Evolutionary conservation across 495 filamentous ascomycete species (phyloP), one percentile per base, ranked within the genome.

Genomic region (Neurospora sublineolata): DNA sequence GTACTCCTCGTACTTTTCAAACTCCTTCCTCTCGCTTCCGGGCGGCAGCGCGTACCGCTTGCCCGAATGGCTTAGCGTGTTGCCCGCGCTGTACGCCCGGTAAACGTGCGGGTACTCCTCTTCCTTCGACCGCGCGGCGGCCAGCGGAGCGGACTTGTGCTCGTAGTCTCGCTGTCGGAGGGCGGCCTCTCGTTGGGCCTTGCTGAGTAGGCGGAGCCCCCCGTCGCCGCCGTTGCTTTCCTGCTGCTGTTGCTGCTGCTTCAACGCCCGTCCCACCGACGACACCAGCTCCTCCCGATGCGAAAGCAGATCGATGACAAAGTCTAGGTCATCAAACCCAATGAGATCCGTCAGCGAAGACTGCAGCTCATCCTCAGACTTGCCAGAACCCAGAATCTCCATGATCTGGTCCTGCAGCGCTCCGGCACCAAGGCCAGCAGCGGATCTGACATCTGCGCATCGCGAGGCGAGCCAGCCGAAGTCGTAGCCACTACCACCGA

Each of bases 51-150:
- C 89, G 76, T 95, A 99, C 75, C 89, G 91, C 73, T 87, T 88
- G 5, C 95, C 95, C 52, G 86, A 84, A 16, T 90, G 81, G 46
- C 89, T 91, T 16, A 98, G 83, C 1, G 88, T 91, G 80, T 97
- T 97, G 4, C 95, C 92, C 9, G 94, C 90, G 60, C 87, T 87
- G 75, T 95, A 90, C 9, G 85, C 80, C 71, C 90, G 91, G 83
- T 97, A 99, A 0, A 99, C 92, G 79, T 99, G 96, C 7, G 95
- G 95, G 82, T 98, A 98, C 41, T 90, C 81, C 46, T 86, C 87
- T 69, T 89, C 84, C 71, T 91, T 87, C 58, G 88, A 82, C 68
- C 85, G 73, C 18, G 79, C 84, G 14, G 92, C 86, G 20, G 87
- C 86, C 69, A 99, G 79, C 10, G 87, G 74, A 33, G 92, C 85